Conservation (phyloP, 495 filamentous ascomycete species). For the Podospora comata region DNA sequence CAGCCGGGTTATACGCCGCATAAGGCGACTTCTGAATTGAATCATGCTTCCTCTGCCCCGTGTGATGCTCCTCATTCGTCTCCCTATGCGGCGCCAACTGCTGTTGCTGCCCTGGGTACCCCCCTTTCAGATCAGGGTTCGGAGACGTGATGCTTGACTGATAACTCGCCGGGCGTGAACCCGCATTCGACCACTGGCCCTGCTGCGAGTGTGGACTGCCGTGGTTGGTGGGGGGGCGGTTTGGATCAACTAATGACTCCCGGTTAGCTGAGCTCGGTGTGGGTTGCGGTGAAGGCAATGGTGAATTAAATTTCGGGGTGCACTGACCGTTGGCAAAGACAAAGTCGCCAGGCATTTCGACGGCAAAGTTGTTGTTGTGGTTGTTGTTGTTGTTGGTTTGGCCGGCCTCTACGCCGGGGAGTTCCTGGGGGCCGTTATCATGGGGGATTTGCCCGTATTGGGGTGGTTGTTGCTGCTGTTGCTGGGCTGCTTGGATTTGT, state of each 20-base stretch:
- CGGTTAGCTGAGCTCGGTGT: constrained; percentile 18
- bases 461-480: background rate
- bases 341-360: constrained; percentile 50
- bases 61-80: constrained; percentile 40
- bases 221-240: constrained; percentile 26
- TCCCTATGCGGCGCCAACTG: constrained; percentile 37
- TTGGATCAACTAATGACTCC: constrained; percentile 34
- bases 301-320: constrained; percentile 20
- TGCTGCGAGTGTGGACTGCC: constrained; percentile 26
- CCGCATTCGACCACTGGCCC: constrained; percentile 26
- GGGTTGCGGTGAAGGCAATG: constrained; percentile 9
- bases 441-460: constrained; percentile 11
- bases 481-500: background rate
- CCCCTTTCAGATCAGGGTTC: constrained; percentile 36
- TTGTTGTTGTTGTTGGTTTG: background rate
- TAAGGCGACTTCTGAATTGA: constrained; percentile 24
- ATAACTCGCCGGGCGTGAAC: constrained; percentile 36
- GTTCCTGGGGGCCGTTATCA: constrained; percentile 23
- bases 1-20: constrained; percentile 44
- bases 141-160: constrained; percentile 36
- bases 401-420: constrained; percentile 19
- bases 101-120: constrained; percentile 28
- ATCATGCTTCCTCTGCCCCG: constrained; percentile 22
- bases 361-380: constrained; percentile 23
- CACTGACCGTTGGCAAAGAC: constrained; percentile 29